Evolutionary conservation across 2,329 filamentous ascomycete genomes (phyloP).

Genomic region (Fusarium newnesense): DNA sequence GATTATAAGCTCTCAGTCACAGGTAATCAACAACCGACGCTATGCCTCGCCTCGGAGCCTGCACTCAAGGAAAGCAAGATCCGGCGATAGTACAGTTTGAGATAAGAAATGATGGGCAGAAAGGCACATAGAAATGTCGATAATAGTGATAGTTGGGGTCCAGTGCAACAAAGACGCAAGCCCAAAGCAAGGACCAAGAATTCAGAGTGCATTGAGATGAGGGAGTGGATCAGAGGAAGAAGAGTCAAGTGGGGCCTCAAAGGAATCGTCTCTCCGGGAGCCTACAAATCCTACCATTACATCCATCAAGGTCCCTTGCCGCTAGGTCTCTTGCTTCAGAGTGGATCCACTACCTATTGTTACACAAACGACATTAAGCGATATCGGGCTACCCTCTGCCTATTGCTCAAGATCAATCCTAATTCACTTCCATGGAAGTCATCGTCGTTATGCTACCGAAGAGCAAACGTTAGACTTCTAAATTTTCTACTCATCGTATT

Average conservation of each 20-base stretch:
- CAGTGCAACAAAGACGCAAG: not conserved
- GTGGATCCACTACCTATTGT: not conserved
- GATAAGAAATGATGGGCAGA: too few species aligned
- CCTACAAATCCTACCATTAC: not conserved
- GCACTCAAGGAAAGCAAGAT: rapidly evolving
- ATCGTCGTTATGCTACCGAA: rapidly evolving
- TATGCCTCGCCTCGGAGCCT: not conserved
- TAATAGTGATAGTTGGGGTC: rapidly evolving
- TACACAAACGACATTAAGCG: not conserved
- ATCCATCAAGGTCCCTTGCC: not conserved
- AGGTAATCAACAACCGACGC: not conserved
- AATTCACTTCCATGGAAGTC: rapidly evolving
- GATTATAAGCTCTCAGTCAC: not conserved
- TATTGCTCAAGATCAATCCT: rapidly evolving
- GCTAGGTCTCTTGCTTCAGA: too few species aligned
- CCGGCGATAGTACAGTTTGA: rapidly evolving
- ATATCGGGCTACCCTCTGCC: not conserved
- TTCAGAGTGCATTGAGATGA: not conserved
- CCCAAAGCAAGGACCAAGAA: not conserved
- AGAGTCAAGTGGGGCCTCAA: not conserved
- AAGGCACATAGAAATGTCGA: rapidly evolving
- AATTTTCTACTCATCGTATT: not conserved
- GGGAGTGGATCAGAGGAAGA: not conserved
- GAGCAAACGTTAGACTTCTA: rapidly evolving
- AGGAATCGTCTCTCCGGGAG: not conserved